phyloP scores from a whole-genome alignment of 2,329 filamentous ascomycete genomes.

The Pseudopyricularia cyperi region DNA sequence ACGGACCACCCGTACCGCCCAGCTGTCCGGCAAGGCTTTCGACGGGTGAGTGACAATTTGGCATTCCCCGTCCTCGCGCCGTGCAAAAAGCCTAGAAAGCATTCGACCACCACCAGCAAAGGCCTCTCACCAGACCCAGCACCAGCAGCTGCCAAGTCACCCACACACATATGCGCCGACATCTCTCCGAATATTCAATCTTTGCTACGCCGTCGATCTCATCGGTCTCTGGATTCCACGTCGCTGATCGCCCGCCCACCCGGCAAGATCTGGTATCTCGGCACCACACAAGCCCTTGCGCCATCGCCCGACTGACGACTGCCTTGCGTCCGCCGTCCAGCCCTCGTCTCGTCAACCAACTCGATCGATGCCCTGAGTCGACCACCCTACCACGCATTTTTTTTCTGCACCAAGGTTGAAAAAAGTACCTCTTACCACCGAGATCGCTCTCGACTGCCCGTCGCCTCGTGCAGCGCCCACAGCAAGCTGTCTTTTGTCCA shows the following conservation, averaged over 20 bases:
- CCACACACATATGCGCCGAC: background rate
- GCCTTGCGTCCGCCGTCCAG: background rate
- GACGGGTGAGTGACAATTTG: background rate
- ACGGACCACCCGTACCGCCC: background rate
- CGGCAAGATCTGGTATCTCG: background rate
- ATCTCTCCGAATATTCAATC: background rate
- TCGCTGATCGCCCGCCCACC: background rate
- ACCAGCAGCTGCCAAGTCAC: background rate
- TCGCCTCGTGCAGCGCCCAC: background rate
- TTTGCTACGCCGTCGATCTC: background rate
- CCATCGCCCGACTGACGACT: background rate
- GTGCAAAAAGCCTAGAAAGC: background rate
- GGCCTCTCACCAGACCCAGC: background rate
- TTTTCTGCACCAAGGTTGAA: background rate
- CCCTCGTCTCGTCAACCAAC: background rate
- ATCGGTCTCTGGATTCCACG: background rate
- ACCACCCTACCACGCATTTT: background rate
- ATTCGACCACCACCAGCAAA: background rate
- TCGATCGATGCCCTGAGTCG: constrained; percentile 1
- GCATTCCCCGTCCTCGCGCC: background rate
- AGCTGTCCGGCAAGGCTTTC: background rate
- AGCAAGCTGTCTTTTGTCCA: constrained; percentile 1
- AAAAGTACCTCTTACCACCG: background rate
- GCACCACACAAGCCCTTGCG: background rate
- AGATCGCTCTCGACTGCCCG: background rate